Base-by-base conservation (phyloP, 148 eudicot species). In the Salicornia ramosissima region DNA sequence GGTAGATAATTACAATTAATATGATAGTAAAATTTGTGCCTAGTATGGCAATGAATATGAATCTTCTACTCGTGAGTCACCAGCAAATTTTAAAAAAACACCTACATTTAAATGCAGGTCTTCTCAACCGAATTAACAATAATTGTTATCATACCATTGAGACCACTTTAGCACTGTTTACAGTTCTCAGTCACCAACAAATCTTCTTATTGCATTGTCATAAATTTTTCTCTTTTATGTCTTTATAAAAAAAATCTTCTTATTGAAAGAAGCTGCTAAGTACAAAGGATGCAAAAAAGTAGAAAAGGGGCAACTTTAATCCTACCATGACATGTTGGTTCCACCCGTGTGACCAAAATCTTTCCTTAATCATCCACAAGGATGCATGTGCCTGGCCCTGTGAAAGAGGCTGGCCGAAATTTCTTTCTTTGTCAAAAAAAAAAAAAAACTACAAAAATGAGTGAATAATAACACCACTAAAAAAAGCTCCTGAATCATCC, bases 381-480 rank as follows among this genome's bases (percentile, higher is more conserved):
- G n/a, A n/a, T n/a, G n/a, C n/a, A n/a, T n/a, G n/a, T n/a, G n/a
- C n/a, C n/a, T n/a, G n/a, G n/a, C n/a, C n/a, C n/a, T n/a, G n/a
- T n/a, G n/a, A n/a, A n/a, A n/a, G n/a, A n/a, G n/a, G n/a, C n/a
- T n/a, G n/a, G n/a, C n/a, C n/a, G n/a, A n/a, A n/a, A n/a, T n/a
- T n/a, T n/a, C n/a, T n/a, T n/a, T n/a, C n/a, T n/a, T n/a, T n/a
- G n/a, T n/a, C n/a, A n/a, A n/a, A n/a, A n/a, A n/a, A n/a, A n/a
- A n/a, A n/a, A n/a, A n/a, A 50, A 52, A 53, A 33, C 67, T 68
- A 77, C 73, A 73, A 77, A 77, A 77, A 30, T 62, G 77, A 67
- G 68, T 53, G 39, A 73, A 68, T 62, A 45, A 60, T 24, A n/a
- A n/a, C n/a, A 50, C 52, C 65, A 63, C 69, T 77, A 61, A 43